Percentiles rank a stretch among this genome's conserved stretches.
Conservation (phyloP, 495 filamentous ascomycete species). For the Neurospora sp. region DNA sequence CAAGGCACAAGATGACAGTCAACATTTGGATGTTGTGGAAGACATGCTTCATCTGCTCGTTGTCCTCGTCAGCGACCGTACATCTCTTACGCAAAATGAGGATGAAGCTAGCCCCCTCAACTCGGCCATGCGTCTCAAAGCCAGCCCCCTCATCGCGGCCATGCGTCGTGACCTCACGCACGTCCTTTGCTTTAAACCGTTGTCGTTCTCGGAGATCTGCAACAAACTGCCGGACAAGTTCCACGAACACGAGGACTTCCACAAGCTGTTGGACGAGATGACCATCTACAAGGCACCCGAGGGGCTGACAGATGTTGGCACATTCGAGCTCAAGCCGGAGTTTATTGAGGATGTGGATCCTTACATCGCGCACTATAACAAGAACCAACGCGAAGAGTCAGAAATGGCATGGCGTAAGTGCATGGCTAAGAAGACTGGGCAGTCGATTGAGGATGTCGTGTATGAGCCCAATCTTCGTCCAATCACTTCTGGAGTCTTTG, state of each 20-base stretch:
- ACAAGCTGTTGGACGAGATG: conserved; percentile 76
- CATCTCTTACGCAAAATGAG: conserved; percentile 59
- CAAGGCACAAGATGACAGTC: conserved; percentile 63
- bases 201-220: conserved; percentile 85
- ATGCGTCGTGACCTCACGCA: conserved; percentile 87
- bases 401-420: conserved; percentile 78
- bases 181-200: conserved; percentile 87
- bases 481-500: conserved; percentile 67
- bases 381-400: conserved; percentile 94
- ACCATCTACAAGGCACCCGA: conserved; percentile 82
- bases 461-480: conserved; percentile 80
- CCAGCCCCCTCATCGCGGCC: conserved; percentile 52
- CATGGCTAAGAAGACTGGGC: conserved; percentile 80
- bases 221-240: conserved; percentile 74
- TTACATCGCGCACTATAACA: conserved; percentile 87
- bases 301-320: conserved; percentile 82
- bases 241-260: conserved; percentile 69
- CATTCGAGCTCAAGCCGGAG: conserved; percentile 81
- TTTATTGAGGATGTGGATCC: conserved; percentile 82
- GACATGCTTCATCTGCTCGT: conserved; percentile 94
- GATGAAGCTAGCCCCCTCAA: conserved; percentile 55
- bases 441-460: conserved; percentile 72
- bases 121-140: conserved; percentile 55
- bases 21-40: conserved; percentile 86
- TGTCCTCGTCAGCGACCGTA: conserved; percentile 78